Evolutionary conservation across 768 basidiomycete species (phyloP), one percentile per base, ranked within the genome.

Genomic region (Sarcodon aspratus): DNA sequence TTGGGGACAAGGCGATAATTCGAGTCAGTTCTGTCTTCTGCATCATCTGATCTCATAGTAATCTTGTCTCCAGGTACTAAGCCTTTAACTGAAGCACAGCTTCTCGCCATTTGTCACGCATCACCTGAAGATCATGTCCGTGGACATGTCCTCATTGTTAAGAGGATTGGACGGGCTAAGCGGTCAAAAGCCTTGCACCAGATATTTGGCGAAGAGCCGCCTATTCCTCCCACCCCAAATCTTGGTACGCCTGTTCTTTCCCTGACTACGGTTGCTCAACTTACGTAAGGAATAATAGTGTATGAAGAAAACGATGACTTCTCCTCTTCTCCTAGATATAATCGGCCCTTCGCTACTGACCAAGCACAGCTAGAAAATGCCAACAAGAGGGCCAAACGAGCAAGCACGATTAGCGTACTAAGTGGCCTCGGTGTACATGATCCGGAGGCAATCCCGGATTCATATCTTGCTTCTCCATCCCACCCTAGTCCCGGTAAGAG

Each of bases 361-460:
- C 40, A 42, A 13, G 40, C 40, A 17, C 17, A 31, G 4, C 45
- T 35, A 21, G 34, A 37, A 13, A 33, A 42, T 42, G 52, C 38
- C 45, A 48, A 48, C 58, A 77, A 77, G 60, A 79, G 77, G 53
- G 78, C 82, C 56, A 94, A 96, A 57, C 85, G 96, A 17, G 96
- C 96, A 1, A 95, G 92, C 59, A 88, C 91, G 0, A 80, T 97
- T 61, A 95, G 92, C 63, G 79, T 99, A 53, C 82, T 99, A 61
- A 93, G 88, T 47, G 92, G 91, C 0, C 76, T 99, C 8, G 94
- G 95, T 21, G 40, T 13, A 42, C 40, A 42, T 42, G 17, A 27
- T 17, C 82, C 82, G 0, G 84, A 89, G 59, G 75, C 70, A 47
- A 73, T 80, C 0, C 69, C 84, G 33, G 78, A 82, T 37, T 63